These are phyloP conservation scores for Mollisiaceae sp. DNA, from an alignment of 2,329 filamentous ascomycete species.

Conservation along the genomic window DNA sequence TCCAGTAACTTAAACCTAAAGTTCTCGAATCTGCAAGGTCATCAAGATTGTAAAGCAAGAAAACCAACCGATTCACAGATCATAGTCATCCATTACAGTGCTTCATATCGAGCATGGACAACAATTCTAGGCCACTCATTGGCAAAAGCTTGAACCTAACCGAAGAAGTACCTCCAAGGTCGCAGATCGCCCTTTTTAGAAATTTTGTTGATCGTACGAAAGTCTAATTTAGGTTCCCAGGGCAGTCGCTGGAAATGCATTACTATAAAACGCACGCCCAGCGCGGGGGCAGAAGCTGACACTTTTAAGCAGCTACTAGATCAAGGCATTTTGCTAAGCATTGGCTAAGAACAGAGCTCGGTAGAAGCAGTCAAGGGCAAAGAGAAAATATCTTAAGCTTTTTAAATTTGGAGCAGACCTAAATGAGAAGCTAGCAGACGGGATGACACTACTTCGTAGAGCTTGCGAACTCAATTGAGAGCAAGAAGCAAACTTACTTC, in stretches of 20 bases:
- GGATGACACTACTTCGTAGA: background rate
- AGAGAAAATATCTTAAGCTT: background rate
- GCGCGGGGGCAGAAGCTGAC: background rate
- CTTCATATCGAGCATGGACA: no score
- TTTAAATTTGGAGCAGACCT: constrained; percentile 9
- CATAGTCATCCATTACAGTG: no score
- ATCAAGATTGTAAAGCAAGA: no score
- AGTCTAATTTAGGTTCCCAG: background rate
- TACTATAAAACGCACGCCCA: constrained; percentile 4
- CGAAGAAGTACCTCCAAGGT: background rate
- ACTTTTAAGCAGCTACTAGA: constrained; percentile 11
- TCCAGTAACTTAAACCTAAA: no score
- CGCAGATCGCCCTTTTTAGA: background rate
- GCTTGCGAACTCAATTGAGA: constrained; percentile 8
- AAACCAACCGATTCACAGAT: no score
- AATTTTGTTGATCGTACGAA: background rate
- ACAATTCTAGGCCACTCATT: background rate
- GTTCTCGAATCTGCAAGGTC: no score
- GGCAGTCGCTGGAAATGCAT: constrained; percentile 4
- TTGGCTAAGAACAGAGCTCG: background rate
- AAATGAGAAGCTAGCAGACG: background rate
- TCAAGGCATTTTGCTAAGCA: constrained; percentile 14
- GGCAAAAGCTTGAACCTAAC: background rate
- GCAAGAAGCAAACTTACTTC: constrained; percentile 1
- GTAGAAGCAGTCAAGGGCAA: background rate